Evolutionary conservation across 1,284 basidiomycete genomes (phyloP).

Genomic region (Ceratobasidium sp.): DNA sequence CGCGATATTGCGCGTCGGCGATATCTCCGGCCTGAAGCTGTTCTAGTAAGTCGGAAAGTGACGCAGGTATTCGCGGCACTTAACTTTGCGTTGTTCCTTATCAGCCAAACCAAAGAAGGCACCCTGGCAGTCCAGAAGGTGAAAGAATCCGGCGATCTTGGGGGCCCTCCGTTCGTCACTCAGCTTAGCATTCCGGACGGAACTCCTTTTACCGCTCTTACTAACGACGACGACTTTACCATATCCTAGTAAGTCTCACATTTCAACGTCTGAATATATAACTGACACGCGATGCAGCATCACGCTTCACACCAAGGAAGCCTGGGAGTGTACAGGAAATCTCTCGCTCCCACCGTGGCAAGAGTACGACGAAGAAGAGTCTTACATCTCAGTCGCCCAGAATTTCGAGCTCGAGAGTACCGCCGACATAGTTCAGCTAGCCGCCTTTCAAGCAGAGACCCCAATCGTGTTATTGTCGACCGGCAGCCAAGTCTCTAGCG

Average conservation of each 20-base stretch:
- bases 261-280: neutral
- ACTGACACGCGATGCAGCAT: neutral
- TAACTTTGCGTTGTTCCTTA: neutral
- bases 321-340: neutral
- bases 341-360: neutral
- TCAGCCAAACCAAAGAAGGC: neutral
- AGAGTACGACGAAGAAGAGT: neutral
- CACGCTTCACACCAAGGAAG: neutral
- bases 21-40: neutral
- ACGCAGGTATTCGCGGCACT: too few relatives aligned
- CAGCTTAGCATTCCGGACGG: neutral
- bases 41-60: slow-evolving; percentile 2
- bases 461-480: neutral
- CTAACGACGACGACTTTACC: neutral
- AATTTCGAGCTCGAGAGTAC: neutral
- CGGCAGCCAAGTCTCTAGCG: neutral
- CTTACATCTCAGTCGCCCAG: slow-evolving; percentile 3
- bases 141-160: neutral
- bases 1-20: neutral
- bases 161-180: neutral
- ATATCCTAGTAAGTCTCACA: slow-evolving; percentile 1
- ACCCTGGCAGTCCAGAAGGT: neutral
- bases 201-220: slow-evolving; percentile 5
- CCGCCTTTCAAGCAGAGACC: neutral
- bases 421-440: neutral